These are phyloP conservation scores for Isoetes taiwanensis DNA, from an alignment of 75 land plant species.

Conservation along the genomic window DNA sequence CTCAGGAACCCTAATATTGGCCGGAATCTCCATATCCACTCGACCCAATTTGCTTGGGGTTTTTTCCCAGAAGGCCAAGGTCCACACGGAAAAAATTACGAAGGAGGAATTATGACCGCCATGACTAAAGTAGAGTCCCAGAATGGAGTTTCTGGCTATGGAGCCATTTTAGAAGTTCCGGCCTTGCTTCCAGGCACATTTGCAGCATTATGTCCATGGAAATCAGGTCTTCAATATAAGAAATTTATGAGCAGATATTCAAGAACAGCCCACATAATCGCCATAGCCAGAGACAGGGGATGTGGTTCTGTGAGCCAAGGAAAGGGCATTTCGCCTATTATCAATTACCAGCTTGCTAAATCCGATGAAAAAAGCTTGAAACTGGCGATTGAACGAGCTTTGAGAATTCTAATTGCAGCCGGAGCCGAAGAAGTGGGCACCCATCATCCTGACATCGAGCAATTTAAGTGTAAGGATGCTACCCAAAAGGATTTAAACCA, in stretches of 20 bases:
- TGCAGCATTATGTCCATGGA: constrained; percentile 54
- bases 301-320: constrained; percentile 29
- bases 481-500: too few relatives aligned
- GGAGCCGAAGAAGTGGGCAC: constrained; percentile 73
- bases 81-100: constrained; percentile 36
- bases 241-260: constrained; percentile 36
- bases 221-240: constrained; percentile 30
- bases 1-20: constrained; percentile 61
- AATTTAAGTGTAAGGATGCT: too few relatives aligned
- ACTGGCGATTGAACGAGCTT: constrained; percentile 26
- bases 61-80: constrained; percentile 46
- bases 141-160: constrained; percentile 15
- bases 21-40: constrained; percentile 54
- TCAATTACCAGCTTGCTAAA: constrained; percentile 33
- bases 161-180: constrained; percentile 47
- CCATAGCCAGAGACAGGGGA: constrained; percentile 38
- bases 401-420: constrained; percentile 57
- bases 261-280: constrained; percentile 42
- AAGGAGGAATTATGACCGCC: constrained; percentile 66
- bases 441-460: constrained; percentile 34
- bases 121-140: background rate
- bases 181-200: constrained; percentile 51
- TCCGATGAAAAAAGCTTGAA: constrained; percentile 29
- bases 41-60: constrained; percentile 63
- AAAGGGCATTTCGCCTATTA: background rate